Conservation (phyloP, 2,329 filamentous ascomycete species). For the Neopestalotiopsis clavispora region DNA sequence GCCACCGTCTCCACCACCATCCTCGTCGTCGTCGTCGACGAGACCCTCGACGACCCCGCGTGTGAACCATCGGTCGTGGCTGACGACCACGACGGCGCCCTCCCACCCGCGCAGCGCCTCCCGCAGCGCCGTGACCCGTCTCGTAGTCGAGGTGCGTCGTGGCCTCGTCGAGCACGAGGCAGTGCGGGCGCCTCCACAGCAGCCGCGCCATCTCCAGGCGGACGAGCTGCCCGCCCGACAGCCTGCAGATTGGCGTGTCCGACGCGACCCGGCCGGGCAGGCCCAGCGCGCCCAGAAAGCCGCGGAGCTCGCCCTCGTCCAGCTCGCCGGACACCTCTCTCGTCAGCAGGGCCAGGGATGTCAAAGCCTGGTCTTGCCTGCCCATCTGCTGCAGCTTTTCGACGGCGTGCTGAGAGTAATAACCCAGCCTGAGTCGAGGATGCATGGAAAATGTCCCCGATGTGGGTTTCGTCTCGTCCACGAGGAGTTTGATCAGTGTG, state of each 20-base stretch:
- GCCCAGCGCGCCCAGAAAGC: constrained; percentile 70
- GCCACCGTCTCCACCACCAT: constrained; percentile 43
- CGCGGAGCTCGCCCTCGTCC: constrained; percentile 71
- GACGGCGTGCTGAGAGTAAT: constrained; percentile 82
- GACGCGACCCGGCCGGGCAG: constrained; percentile 73
- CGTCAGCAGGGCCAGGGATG: constrained; percentile 68
- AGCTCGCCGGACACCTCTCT: constrained; percentile 56
- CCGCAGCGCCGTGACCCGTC: constrained; percentile 75
- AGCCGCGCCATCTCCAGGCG: constrained; percentile 68
- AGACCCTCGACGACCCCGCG: constrained; percentile 72
- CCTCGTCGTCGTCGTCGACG: constrained; percentile 45
- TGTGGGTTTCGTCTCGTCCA: constrained; percentile 62
- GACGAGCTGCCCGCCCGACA: constrained; percentile 82
- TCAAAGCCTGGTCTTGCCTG: constrained; percentile 53
- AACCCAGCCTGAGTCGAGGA: constrained; percentile 71
- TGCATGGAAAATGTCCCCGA: constrained; percentile 69
- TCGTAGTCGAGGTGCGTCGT: constrained; percentile 87
- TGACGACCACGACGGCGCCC: constrained; percentile 78
- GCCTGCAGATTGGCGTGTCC: constrained; percentile 72
- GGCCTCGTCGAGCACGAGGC: constrained; percentile 79
- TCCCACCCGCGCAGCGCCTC: constrained; percentile 70
- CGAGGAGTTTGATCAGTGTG: constrained; percentile 74
- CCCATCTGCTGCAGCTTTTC: constrained; percentile 68
- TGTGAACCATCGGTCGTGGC: constrained; percentile 84
- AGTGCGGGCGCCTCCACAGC: constrained; percentile 72